phyloP scores from a whole-genome alignment of 2,329 filamentous ascomycete species.

The Epichloe festucae region DNA sequence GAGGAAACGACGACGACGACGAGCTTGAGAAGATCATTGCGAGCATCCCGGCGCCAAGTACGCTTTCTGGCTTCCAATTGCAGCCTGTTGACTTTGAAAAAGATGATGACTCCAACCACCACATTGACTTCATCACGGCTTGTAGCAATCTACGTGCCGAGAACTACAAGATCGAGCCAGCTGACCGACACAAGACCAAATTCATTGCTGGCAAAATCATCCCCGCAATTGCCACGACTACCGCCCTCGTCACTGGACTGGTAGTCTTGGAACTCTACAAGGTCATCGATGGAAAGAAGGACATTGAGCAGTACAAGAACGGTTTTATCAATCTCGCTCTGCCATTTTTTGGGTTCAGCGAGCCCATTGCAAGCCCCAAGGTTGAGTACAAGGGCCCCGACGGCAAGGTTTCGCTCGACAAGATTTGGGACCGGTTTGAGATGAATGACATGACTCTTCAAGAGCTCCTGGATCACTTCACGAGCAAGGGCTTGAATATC shows the following conservation, averaged over 20 bases:
- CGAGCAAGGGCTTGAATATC: constrained; percentile 65
- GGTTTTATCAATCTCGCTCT: constrained; percentile 93
- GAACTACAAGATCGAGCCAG: constrained; percentile 92
- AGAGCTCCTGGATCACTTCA: constrained; percentile 74
- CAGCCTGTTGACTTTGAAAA: constrained; percentile 95
- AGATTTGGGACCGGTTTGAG: constrained; percentile 97
- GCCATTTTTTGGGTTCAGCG: constrained; percentile 96
- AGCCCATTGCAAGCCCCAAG: constrained; percentile 89
- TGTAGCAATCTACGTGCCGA: constrained; percentile 92
- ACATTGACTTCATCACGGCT: constrained; percentile 98
- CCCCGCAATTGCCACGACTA: constrained; percentile 94
- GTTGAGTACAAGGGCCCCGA: constrained; percentile 72
- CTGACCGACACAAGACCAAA: constrained; percentile 95
- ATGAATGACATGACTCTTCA: constrained; percentile 71
- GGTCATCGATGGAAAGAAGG: constrained; percentile 88
- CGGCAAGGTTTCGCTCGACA: constrained; percentile 76
- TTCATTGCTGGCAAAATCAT: constrained; percentile 99
- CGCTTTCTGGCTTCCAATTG: constrained; percentile 77
- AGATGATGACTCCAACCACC: constrained; percentile 93
- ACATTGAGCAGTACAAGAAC: constrained; percentile 98
- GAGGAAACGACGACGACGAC: constrained; percentile 62
- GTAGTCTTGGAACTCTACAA: constrained; percentile 93
- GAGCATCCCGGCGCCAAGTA: constrained; percentile 64
- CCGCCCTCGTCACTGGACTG: constrained; percentile 84
- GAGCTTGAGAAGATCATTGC: constrained; percentile 61